Evolutionary conservation across 495 filamentous ascomycete genomes (phyloP), one percentile per base, ranked within the genome.

Genomic region (Penicillium parvum): DNA sequence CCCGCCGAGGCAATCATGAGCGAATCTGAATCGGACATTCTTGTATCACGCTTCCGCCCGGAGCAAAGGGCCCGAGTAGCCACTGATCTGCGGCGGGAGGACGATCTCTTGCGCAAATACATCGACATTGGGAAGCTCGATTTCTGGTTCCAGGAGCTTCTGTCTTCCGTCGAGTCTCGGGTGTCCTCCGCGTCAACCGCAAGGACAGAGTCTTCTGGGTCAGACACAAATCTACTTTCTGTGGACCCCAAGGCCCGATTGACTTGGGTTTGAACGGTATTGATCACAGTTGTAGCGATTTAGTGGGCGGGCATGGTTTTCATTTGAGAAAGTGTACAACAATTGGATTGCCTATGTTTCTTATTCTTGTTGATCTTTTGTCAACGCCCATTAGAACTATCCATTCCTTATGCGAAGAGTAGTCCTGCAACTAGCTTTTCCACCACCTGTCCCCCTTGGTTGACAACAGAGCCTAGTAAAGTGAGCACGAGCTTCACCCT

Each of bases 41-140:
- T 84, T 5, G 69, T 75, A 43, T 67, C 71, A 25, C 76, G 79
- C 25, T 83, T 81, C 66, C 53, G 58, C 43, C 37, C 71, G 52
- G 60, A 76, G 62, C 59, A 67, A 62, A 58, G 76, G 59, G 64
- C 66, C 65, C 55, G 63, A 63, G 43, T 82, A 63, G 38, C 65
- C 45, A 47, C 72, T 67, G 82, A 79, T 42, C 50, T 76, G 21
- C 49, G 69, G 26, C 67, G 60, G 45, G 83, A 87, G 49, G 73
- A 79, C 53, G 57, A 57, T 20, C 59, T 65, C 18, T 64, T 86
- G 12, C 53, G 60, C 7, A 54, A 65, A 18, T 73, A 71, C 44
- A 65, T 87, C 12, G 76, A 84, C 33, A 72, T 73, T 50, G 70
- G 77, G 11, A 71, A 77, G 25, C 65, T 86, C 18, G 79, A 76